phyloP scores from a whole-genome alignment of 2,329 filamentous ascomycete genomes.

The Colletotrichum sp. region DNA sequence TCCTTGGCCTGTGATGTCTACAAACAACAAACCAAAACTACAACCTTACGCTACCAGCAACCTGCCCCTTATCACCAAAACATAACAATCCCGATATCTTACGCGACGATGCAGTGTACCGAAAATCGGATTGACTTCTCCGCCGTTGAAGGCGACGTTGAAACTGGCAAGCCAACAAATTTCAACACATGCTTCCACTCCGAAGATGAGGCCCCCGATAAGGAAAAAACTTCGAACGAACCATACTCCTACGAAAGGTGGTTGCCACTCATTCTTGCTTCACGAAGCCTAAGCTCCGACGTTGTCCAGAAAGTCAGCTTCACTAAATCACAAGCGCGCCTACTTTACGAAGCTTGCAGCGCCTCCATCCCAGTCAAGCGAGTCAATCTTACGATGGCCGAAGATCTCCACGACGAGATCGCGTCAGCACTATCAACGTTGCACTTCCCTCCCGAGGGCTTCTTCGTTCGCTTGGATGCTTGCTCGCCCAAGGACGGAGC shows the following conservation, averaged over 20 bases:
- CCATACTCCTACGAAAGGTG: background rate
- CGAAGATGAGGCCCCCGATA: background rate
- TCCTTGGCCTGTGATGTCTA: no score
- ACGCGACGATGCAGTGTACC: background rate
- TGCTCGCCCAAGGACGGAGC: background rate
- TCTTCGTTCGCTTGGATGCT: background rate
- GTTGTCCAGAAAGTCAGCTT: background rate
- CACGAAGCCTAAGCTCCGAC: background rate
- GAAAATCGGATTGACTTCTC: background rate
- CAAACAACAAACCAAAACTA: background rate
- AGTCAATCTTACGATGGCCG: background rate
- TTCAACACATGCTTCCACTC: background rate
- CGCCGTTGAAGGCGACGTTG: background rate
- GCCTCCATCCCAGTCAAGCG: background rate
- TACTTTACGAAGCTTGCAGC: background rate
- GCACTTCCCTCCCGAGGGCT: background rate
- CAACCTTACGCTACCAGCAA: background rate
- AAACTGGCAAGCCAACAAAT: background rate
- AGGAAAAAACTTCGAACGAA: background rate
- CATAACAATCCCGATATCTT: background rate
- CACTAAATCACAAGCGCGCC: background rate
- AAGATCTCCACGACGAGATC: background rate
- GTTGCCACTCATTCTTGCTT: background rate
- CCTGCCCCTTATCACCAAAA: rapidly evolving
- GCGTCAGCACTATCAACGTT: background rate